Evolutionary conservation across 805 yeast species (phyloP).

Genomic region (Candida vaughaniae): DNA sequence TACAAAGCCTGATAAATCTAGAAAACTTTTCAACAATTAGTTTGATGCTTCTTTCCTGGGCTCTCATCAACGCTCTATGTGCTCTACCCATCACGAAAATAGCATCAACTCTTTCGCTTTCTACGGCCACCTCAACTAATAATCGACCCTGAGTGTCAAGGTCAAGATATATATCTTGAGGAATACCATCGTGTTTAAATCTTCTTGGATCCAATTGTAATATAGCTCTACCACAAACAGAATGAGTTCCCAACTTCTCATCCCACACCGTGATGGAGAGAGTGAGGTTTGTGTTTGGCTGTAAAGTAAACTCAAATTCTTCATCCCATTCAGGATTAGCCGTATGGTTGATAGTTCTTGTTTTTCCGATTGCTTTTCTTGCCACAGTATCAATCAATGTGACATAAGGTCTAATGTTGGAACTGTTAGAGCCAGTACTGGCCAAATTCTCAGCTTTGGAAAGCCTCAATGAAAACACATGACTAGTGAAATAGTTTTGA

Average conservation of each 20-base stretch:
- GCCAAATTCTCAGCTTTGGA: conserved; percentile 60
- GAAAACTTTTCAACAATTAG: conserved; percentile 74
- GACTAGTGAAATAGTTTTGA: conserved; percentile 38
- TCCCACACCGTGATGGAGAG: conserved; percentile 72
- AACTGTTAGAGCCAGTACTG: conserved; percentile 15
- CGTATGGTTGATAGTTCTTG: conserved; percentile 60
- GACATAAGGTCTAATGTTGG: conserved; percentile 58
- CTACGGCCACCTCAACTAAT: conserved; percentile 67
- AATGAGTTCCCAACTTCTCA: conserved; percentile 53
- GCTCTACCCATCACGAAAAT: conserved; percentile 78
- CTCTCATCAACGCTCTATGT: conserved; percentile 59
- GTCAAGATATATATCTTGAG: conserved; percentile 58
- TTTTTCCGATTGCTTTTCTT: conserved; percentile 61
- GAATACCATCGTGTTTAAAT: conserved; percentile 66
- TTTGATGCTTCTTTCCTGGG: conserved; percentile 65
- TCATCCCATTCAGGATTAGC: conserved; percentile 85
- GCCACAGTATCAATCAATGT: conserved; percentile 58
- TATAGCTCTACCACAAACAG: conserved; percentile 63
- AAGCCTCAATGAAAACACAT: conserved; percentile 62
- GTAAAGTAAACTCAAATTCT: conserved; percentile 60
- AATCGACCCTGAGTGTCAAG: conserved; percentile 70
- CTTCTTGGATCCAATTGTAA: conserved; percentile 60
- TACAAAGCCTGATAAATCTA: conserved; percentile 54
- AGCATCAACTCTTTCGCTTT: conserved; percentile 78
- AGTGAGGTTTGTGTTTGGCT: conserved; percentile 42